Evolutionary conservation across 1,284 basidiomycete species (phyloP), one percentile per base, ranked within the genome.

Genomic region (Ganoderma meredithae): DNA sequence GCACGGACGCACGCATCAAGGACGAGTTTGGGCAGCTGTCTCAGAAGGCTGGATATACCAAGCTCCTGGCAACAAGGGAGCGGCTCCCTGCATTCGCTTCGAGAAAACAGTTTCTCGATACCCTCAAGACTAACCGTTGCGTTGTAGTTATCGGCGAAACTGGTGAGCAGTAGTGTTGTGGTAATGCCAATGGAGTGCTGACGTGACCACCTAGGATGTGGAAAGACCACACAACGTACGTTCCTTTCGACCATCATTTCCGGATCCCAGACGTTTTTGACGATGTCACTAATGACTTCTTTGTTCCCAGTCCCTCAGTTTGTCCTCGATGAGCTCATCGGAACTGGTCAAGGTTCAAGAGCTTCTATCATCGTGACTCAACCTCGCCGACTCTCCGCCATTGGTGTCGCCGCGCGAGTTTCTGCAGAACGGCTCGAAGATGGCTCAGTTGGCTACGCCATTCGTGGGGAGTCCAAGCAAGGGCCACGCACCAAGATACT

Each of bases 351-450:
- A 40, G 95, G 95, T 12, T 88, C 90, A 15, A 83, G 84, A 41
- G 90, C 91, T 49, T 93, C 89, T 27, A 96, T 98, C 63, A 83
- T 98, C 56, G 85, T 97, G 15, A 98, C 97, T 1, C 96, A 98
- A 76, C 96, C 96, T 17, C 88, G 97, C 27, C 88, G 96, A 75
- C 88, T 98, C 15, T 94, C 95, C 31, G 96, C 96, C 0, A 90
- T 97, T 69, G 95, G 95, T 3, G 94, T 98, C 5, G 94, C 96
- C 2, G 85, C 91, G 19, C 91, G 96, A 65, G 96, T 98, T 17
- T 94, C 95, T 7, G 83, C 91, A 49, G 96, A 98, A 78, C 88
- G 96, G 2, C 82, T 92, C 25, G 91, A 96, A 70, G 94, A 96
- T 70, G 91, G 90, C 13, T 92, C 93, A 8, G 92, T 97, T 27